Conservation (phyloP, 257 asterid species). For the Plantago major region DNA sequence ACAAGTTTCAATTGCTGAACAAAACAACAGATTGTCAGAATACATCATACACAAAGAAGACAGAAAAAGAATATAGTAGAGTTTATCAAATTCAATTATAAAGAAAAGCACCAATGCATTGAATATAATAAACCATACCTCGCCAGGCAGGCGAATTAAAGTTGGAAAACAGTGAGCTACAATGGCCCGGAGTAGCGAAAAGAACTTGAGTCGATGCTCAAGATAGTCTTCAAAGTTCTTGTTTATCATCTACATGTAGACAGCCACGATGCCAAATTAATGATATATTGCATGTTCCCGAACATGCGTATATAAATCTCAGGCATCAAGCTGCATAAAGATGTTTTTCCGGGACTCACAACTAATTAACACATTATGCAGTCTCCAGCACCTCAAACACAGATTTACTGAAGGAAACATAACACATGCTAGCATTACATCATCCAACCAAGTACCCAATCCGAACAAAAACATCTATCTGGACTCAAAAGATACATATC, state of each 20-base stretch:
- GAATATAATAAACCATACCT: constrained; percentile 46
- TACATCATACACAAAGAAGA: constrained; percentile 13
- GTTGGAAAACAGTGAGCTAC: constrained; percentile 93
- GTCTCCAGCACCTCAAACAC: constrained; percentile 1
- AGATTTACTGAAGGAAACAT: not conserved
- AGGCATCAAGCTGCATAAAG: constrained; percentile 14
- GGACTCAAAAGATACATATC: not conserved
- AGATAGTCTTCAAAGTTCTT: constrained; percentile 98
- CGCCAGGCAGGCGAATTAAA: constrained; percentile 78
- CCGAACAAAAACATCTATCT: not conserved
- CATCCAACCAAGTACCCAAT: not conserved
- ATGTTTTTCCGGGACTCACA: not conserved
- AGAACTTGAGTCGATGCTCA: constrained; percentile 96
- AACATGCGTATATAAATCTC: constrained; percentile 4
- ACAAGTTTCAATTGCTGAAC: constrained; percentile 91
- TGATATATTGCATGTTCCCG: not conserved
- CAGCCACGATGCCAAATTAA: constrained; percentile 4
- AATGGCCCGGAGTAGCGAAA: constrained; percentile 88
- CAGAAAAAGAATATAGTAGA: not conserved
- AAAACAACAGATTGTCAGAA: constrained; percentile 22
- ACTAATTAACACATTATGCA: constrained; percentile 2
- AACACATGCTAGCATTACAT: not conserved
- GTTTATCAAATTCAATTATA: constrained; percentile 4
- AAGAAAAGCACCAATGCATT: constrained; percentile 8
- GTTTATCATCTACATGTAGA: constrained; percentile 76